Conservation (phyloP, 768 basidiomycete genomes). For the Trametes elegans region DNA sequence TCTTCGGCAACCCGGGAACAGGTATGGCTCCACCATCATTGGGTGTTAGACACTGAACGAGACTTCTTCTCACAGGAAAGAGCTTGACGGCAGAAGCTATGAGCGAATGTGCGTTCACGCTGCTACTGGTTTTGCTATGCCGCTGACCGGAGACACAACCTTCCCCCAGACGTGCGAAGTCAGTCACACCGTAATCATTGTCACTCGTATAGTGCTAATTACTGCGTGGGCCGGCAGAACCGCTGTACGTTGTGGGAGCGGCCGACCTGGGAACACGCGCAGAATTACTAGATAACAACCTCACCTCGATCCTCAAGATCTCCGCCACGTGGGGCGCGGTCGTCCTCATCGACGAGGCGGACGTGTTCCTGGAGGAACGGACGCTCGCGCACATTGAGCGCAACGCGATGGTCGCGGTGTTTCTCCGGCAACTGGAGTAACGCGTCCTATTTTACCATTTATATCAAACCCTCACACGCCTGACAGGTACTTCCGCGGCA, state of each 20-base stretch:
- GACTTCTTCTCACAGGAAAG: constrained; percentile 20
- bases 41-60: neutral
- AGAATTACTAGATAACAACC: constrained; percentile 28
- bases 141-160: neutral
- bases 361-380: constrained; percentile 72
- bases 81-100: constrained; percentile 36
- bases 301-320: constrained; percentile 33
- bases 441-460: neutral
- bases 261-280: constrained; percentile 36
- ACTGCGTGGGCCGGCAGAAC: constrained; percentile 22
- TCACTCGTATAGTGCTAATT: neutral
- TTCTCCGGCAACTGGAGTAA: constrained; percentile 29
- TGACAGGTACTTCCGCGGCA: constrained; percentile 32
- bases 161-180: constrained; percentile 25
- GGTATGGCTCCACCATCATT: constrained; percentile 6
- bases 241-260: constrained; percentile 35
- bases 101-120: constrained; percentile 32
- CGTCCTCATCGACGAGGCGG: constrained; percentile 43
- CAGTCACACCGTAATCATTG: neutral
- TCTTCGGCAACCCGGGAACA: constrained; percentile 34
- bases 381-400: constrained; percentile 61
- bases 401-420: constrained; percentile 73
- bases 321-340: constrained; percentile 35
- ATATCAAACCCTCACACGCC: neutral
- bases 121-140: neutral